Conservation (phyloP, 108 stramenopile genomes). For the Fragilariopsis cylindrus region DNA sequence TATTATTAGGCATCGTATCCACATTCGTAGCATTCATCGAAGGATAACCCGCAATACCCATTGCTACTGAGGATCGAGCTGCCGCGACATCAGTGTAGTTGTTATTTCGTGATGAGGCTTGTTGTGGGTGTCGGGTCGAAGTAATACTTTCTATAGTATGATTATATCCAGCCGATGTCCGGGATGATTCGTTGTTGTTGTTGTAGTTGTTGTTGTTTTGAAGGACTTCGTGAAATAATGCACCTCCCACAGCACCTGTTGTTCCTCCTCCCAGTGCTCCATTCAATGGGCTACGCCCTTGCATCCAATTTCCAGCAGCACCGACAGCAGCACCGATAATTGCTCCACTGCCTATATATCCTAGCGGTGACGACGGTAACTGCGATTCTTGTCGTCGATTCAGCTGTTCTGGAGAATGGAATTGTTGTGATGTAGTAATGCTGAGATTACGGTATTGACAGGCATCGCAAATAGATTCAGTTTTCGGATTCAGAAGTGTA, state of each 20-base stretch:
- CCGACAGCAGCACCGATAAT: conserved; percentile 44
- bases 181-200: not conserved
- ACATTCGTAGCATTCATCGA: not conserved
- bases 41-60: conserved; percentile 17
- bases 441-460: conserved; percentile 30
- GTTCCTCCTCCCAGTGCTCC: conserved; percentile 41
- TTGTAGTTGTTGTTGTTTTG: not conserved
- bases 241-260: conserved; percentile 48
- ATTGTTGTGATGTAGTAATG: conserved; percentile 24
- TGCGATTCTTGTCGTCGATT: not conserved
- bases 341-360: conserved; percentile 34
- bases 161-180: not conserved
- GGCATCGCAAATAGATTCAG: conserved; percentile 28
- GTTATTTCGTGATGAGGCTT: not conserved
- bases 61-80: conserved; percentile 18
- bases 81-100: not conserved
- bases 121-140: not conserved
- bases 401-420: conserved; percentile 23
- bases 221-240: conserved; percentile 34
- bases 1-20: not conserved
- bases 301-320: conserved; percentile 28
- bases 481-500: conserved; percentile 47
- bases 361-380: conserved; percentile 7
- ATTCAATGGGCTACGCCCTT: conserved; percentile 28
- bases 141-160: not conserved